Conservation (phyloP, 177 flowering plant genomes). For the Telopea speciosissima region DNA sequence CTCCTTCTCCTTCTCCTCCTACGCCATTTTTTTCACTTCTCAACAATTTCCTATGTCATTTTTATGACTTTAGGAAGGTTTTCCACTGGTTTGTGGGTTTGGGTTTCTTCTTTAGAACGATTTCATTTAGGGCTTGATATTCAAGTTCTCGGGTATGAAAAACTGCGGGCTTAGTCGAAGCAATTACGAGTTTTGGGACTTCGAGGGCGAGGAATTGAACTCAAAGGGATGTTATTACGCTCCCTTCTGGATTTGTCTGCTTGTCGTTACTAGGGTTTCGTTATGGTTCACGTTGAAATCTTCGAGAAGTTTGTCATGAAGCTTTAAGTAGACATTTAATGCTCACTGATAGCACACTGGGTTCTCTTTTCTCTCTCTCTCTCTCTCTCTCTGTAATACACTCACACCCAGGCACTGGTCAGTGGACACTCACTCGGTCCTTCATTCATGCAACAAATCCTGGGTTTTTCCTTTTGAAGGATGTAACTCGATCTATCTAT, state of each 20-base stretch:
- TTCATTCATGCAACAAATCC: too few relatives aligned
- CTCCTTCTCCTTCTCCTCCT: background rate
- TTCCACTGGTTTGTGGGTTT: too few relatives aligned
- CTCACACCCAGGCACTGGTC: too few relatives aligned
- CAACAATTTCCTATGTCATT: too few relatives aligned
- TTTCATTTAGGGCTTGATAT: background rate
- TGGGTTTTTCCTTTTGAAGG: background rate
- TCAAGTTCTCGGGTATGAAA: background rate
- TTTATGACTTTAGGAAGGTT: too few relatives aligned
- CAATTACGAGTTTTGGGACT: background rate
- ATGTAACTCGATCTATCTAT: background rate
- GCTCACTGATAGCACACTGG: background rate
- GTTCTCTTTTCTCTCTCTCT: background rate
- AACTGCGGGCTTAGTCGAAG: background rate
- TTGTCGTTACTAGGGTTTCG: background rate
- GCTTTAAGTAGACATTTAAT: background rate
- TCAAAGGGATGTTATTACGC: background rate
- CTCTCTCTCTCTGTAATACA: too few relatives aligned
- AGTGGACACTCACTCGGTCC: too few relatives aligned
- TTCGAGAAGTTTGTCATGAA: background rate
- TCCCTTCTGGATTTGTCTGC: background rate
- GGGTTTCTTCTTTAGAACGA: background rate
- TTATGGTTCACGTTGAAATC: background rate
- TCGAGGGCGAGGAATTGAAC: background rate
- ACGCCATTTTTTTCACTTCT: background rate